Conservation (phyloP, 2,329 filamentous ascomycete genomes). For the Diaporthe vexans region DNA sequence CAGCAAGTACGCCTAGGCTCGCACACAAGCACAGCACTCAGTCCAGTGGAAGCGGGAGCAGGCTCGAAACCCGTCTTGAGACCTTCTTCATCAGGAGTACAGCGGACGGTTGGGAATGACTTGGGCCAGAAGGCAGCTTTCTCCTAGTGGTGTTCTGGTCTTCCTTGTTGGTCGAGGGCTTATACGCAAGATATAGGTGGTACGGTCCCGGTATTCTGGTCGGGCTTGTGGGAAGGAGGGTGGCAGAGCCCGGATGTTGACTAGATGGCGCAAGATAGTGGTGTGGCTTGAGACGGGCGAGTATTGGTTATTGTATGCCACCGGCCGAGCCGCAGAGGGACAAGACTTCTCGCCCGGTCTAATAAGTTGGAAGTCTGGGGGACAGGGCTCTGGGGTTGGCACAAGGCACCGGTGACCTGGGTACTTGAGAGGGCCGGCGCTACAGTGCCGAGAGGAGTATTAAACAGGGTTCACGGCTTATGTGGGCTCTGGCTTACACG, state of each 20-base stretch:
- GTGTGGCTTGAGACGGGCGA: slow-evolving; percentile 39
- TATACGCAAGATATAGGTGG: slow-evolving; percentile 22
- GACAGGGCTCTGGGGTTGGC: slow-evolving; percentile 33
- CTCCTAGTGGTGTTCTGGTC: neutral
- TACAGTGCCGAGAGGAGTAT: slow-evolving; percentile 38
- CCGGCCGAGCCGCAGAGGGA: slow-evolving; percentile 40
- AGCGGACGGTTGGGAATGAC: slow-evolving; percentile 1
- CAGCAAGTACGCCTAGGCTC: slow-evolving; percentile 24
- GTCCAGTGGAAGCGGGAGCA: slow-evolving; percentile 34
- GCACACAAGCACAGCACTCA: slow-evolving; percentile 35
- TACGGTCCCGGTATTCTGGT: slow-evolving; percentile 29
- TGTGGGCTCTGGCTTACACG: slow-evolving; percentile 37
- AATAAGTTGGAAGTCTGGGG: slow-evolving; percentile 29
- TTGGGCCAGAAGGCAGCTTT: slow-evolving; percentile 5
- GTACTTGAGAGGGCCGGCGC: slow-evolving; percentile 37
- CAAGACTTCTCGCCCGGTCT: slow-evolving; percentile 38
- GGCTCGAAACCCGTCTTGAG: neutral
- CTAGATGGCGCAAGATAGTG: slow-evolving; percentile 28
- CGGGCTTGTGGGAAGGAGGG: slow-evolving; percentile 18
- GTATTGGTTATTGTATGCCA: slow-evolving; percentile 41
- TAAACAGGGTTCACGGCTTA: slow-evolving; percentile 41
- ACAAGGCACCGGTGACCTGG: slow-evolving; percentile 31
- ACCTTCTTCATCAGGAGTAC: slow-evolving; percentile 23
- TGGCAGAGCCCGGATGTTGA: slow-evolving; percentile 32
- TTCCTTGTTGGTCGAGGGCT: slow-evolving; percentile 10